Evolutionary conservation across 2,329 filamentous ascomycete genomes (phyloP).

Genomic region (Pseudogymnoascus sp.): DNA sequence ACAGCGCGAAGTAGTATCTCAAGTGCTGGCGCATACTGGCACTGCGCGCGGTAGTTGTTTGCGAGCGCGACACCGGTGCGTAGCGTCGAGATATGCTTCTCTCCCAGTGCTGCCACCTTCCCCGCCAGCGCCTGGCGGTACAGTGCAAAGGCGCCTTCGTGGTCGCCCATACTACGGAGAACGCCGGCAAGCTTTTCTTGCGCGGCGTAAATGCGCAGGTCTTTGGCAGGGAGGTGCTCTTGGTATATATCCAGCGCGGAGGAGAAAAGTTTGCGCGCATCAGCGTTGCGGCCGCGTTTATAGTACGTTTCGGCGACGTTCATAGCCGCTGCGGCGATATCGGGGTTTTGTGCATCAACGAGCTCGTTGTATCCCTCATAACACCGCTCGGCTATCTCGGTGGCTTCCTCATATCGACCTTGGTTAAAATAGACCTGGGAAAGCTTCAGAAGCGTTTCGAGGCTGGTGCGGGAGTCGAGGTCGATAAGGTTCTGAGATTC

Average conservation of each 20-base stretch:
- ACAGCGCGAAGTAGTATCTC: slow-evolving; percentile 14
- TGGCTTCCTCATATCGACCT: slow-evolving; percentile 11
- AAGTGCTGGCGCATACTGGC: slow-evolving; percentile 19
- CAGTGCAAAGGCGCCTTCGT: not conserved
- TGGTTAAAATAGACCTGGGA: not conserved
- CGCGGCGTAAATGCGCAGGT: not conserved
- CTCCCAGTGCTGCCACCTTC: not conserved
- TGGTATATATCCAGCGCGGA: not conserved
- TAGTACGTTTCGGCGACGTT: not conserved
- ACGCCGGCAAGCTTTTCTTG: not conserved
- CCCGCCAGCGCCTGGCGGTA: not conserved
- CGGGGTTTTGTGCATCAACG: not conserved
- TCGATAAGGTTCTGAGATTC: slow-evolving; percentile 9
- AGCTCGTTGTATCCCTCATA: not conserved
- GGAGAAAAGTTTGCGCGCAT: slow-evolving; percentile 7
- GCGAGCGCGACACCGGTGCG: slow-evolving; percentile 15
- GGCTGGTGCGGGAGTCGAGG: not conserved
- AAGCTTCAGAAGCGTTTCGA: not conserved
- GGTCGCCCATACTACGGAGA: not conserved
- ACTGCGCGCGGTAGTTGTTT: slow-evolving; percentile 11
- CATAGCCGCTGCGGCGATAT: not conserved
- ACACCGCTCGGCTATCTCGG: not conserved
- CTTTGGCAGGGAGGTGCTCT: not conserved
- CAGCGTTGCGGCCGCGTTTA: not conserved
- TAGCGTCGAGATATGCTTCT: slow-evolving; percentile 11